Evolutionary conservation across 805 yeast genomes (phyloP).

Genomic region (Clavispora asparagi): DNA sequence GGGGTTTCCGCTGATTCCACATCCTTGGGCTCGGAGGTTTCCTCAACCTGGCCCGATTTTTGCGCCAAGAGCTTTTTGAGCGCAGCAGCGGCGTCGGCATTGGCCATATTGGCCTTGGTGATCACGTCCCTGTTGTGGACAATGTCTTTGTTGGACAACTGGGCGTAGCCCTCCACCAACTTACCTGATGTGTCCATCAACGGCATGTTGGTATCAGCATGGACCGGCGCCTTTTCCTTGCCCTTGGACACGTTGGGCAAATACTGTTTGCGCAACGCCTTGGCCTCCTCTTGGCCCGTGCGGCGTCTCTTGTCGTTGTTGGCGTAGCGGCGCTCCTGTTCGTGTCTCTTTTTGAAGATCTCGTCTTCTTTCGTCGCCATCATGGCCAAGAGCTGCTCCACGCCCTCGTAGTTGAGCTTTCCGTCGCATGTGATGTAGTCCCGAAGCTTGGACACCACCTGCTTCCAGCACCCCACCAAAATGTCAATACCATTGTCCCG

Average conservation of each 20-base stretch:
- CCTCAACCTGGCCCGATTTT: constrained; percentile 37
- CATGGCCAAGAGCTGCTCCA: constrained; percentile 60
- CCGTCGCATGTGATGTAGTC: constrained; percentile 92
- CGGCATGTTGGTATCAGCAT: constrained; percentile 68
- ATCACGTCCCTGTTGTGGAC: constrained; percentile 58
- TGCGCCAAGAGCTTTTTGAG: constrained; percentile 37
- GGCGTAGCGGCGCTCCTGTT: constrained; percentile 63
- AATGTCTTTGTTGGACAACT: constrained; percentile 64
- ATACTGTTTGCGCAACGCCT: constrained; percentile 38
- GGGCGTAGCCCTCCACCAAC: constrained; percentile 57
- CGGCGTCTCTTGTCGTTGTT: constrained; percentile 60
- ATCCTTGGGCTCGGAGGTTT: not conserved
- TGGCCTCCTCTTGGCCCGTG: constrained; percentile 42
- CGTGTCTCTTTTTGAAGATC: constrained; percentile 66
- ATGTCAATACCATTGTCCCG: constrained; percentile 90
- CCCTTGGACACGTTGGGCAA: constrained; percentile 60
- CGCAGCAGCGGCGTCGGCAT: constrained; percentile 62
- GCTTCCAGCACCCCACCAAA: constrained; percentile 79
- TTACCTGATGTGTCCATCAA: constrained; percentile 73
- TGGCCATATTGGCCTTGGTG: constrained; percentile 67
- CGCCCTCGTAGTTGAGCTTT: constrained; percentile 64
- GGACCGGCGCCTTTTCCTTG: constrained; percentile 68
- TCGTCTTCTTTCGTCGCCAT: constrained; percentile 72
- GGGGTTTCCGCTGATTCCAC: constrained; percentile 1
- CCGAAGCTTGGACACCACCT: constrained; percentile 55